Base-by-base conservation (phyloP, 2,329 filamentous ascomycete genomes). In the Thelonectria blattea region DNA sequence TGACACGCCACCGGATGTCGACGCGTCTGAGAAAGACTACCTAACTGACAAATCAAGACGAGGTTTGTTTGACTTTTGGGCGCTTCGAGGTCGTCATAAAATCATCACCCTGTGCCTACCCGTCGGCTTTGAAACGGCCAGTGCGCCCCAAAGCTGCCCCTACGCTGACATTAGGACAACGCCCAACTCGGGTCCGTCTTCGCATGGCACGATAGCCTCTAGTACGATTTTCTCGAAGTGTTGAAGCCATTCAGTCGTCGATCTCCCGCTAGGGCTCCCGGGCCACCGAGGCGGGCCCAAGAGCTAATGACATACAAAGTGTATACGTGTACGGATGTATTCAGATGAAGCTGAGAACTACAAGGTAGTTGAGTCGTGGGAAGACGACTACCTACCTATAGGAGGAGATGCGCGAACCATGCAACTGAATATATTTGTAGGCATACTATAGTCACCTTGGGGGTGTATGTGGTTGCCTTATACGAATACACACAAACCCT, bases 1-100 rank as follows among this genome's bases (percentile, higher is more conserved):
- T 65, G 60, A 64, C 61, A 54, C 64, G 57, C 63, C 60, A 66
- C 62, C 49, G 51, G 52, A 60, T 57, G 46, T 61, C 34, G 54
- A 54, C 48, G 30, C 20, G 27, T 51, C 50, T 41, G 18, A 47
- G 45, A 51, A 49, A 45, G 56, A 34, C 56, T 22, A 39, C 22
- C 3, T 24, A 34, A n/a, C 45, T 47, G 60, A 61, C 65, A 64
- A 68, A 67, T 60, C 52, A 64, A 62, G 55, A 49, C 15, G 22
- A 27, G 22, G 3, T 47, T 47, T 11, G 12, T 30, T 47, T 47
- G 14, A 17, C 27, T 47, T 30, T n/a, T 8, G 10, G 45, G 14
- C 20, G 45, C 17, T 15, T 32, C 15, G 34, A 10, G 14, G n/a
- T 14, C 32, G 32, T 42, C 24, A 60, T 52, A 17, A 18, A 49